phyloP scores from a whole-genome alignment of 2,329 filamentous ascomycete species.

The Meredithiella fracta region DNA sequence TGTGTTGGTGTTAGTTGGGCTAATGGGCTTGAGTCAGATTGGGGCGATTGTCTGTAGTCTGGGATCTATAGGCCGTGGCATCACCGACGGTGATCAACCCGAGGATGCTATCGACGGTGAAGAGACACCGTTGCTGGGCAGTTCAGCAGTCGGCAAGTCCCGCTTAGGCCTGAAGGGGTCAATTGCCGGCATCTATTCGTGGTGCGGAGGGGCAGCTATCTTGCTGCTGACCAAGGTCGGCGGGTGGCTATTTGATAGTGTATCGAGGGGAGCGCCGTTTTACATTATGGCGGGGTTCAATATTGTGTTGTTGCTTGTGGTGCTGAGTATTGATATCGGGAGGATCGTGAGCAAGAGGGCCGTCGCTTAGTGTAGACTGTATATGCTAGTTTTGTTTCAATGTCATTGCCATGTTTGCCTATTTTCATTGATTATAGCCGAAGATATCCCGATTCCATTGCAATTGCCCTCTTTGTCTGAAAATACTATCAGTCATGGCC shows the following conservation, averaged over 20 bases:
- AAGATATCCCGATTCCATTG: no score
- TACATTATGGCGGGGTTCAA: conserved; percentile 92
- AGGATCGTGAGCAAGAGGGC: background rate
- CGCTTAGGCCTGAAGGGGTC: conserved; percentile 65
- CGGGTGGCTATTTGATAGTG: conserved; percentile 65
- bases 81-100: conserved; percentile 32
- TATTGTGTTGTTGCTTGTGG: conserved; percentile 46
- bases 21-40: conserved; percentile 87
- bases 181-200: conserved; percentile 85
- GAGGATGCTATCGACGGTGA: background rate
- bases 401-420: no score
- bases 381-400: no score
- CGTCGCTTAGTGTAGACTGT: no score
- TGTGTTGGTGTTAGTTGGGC: conserved; percentile 59
- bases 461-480: no score
- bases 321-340: conserved; percentile 22
- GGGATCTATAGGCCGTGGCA: conserved; percentile 68
- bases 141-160: conserved; percentile 22
- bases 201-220: conserved; percentile 80
- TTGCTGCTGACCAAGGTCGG: conserved; percentile 81
- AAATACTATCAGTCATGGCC: no score
- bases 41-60: conserved; percentile 91
- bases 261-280: conserved; percentile 65
- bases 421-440: no score
- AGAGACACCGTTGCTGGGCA: conserved; percentile 13